phyloP scores from a whole-genome alignment of 1,139 yeast genomes.

The Lodderomyces theae region DNA sequence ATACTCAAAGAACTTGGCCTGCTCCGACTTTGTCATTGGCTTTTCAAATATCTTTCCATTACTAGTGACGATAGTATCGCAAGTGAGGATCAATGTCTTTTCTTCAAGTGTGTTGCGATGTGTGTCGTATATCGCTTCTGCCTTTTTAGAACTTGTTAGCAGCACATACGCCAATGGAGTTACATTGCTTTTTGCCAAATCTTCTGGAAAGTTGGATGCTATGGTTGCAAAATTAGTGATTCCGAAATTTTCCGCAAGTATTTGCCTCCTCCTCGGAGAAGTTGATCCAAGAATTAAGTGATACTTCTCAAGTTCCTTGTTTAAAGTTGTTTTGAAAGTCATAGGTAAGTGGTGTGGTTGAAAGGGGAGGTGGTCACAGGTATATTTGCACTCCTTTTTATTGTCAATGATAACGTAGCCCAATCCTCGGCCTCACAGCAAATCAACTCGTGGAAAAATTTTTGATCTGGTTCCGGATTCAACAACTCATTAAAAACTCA shows the following conservation, averaged over 20 bases:
- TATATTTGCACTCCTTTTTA: background rate
- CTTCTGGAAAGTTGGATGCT: slow-evolving; percentile 69
- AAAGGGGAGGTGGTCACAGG: background rate
- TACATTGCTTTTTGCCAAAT: slow-evolving; percentile 53
- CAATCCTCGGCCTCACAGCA: no score
- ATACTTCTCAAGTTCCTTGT: slow-evolving; percentile 23
- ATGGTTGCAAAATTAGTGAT: slow-evolving; percentile 40
- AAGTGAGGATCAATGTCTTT: slow-evolving; percentile 48
- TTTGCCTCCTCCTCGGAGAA: slow-evolving; percentile 76
- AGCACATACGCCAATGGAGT: slow-evolving; percentile 62
- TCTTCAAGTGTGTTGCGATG: slow-evolving; percentile 12
- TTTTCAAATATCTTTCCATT: slow-evolving; percentile 69
- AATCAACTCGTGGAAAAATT: slow-evolving; percentile 1
- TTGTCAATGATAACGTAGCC: no score
- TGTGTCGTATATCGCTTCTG: slow-evolving; percentile 47
- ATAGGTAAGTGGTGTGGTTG: background rate
- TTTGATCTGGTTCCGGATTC: background rate
- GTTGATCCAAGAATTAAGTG: slow-evolving; percentile 72
- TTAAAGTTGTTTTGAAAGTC: slow-evolving; percentile 23
- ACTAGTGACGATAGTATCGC: slow-evolving; percentile 82
- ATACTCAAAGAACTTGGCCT: slow-evolving; percentile 45
- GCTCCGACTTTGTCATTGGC: slow-evolving; percentile 51
- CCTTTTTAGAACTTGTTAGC: slow-evolving; percentile 66
- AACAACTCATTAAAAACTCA: slow-evolving; percentile 1
- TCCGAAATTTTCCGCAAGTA: slow-evolving; percentile 60